Evolutionary conservation across 1,139 yeast genomes (phyloP), one percentile per base, ranked within the genome.

Genomic region (Pichia sp.): DNA sequence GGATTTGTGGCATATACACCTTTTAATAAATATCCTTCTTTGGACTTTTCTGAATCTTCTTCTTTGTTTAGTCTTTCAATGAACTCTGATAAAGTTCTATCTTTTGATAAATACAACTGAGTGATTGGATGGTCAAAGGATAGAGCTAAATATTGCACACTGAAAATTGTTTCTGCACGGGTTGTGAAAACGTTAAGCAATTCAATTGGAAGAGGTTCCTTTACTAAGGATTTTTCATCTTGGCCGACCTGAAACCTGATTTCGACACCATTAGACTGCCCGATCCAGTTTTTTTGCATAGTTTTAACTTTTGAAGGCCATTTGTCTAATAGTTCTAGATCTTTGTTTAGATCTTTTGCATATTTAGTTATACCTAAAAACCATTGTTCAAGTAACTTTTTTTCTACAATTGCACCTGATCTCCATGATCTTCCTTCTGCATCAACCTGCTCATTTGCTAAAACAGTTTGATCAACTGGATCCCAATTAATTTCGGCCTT

Each of bases 381-480:
- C 98, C 98, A 91, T 57, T 91, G 98, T 45, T 79, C 84, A 36
- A 91, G 67, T 46, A 75, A 64, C 48, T 69, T 72, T 60, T 85
- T 86, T 58, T 91, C 96, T 0, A 89, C 98, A 15, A 79, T 44
- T 0, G 97, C 98, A 2, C 98, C 98, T 3, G 96, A 86, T 60
- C 98, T 73, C 98, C 98, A 91, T 0, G 96, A 86, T 42, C 78
- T 69, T 0, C 98, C 98, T 34, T 84, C 74, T 2, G 82, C 62
- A 59, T 91, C 98, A 4, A 91, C 97, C 59, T 91, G 98, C 60
- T 91, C 98, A 59, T 91, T 91, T 1, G 98, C 98, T 47, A 91
- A 66, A 1, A 91, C 98, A 0, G 98, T 91, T 52, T 80, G 72
- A 53, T 91, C 98, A 0, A 91, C 76, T 0, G 98, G 98, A 60